Evolutionary conservation across 768 basidiomycete species (phyloP).

Genomic region (Inosperma sp.): DNA sequence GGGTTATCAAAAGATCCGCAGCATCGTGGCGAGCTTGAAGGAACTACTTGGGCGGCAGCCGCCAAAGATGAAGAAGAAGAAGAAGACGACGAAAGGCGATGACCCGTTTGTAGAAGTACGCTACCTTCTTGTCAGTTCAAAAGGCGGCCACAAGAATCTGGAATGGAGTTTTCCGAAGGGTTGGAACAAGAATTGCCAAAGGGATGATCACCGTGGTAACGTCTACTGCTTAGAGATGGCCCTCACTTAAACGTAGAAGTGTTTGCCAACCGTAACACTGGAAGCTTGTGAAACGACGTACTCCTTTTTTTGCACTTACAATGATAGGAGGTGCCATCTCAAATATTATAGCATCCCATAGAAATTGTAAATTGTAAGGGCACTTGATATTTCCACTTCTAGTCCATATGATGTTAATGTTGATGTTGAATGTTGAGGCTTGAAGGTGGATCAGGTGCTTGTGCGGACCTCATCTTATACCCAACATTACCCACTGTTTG

Average conservation of each 20-base stretch:
- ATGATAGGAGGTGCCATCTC: no score
- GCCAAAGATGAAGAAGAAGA: not conserved
- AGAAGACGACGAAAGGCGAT: not conserved
- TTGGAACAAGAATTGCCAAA: conserved; percentile 4
- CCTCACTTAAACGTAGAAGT: not conserved
- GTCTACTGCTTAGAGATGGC: conserved; percentile 7
- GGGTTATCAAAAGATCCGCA: conserved; percentile 7
- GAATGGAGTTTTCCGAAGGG: conserved; percentile 4
- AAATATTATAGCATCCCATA: no score
- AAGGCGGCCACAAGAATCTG: not conserved
- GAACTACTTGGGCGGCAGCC: not conserved
- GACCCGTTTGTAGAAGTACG: not conserved
- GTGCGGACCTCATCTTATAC: no score
- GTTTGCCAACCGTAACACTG: no score
- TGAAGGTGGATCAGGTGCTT: no score
- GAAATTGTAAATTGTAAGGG: no score
- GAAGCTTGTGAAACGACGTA: no score
- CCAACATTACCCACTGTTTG: no score
- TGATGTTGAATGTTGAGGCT: no score
- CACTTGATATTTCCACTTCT: no score
- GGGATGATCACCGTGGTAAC: conserved; percentile 8
- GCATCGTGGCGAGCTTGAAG: conserved; percentile 2
- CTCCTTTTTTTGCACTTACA: no score
- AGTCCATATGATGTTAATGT: no score
- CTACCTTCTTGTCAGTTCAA: not conserved